Evolutionary conservation across 805 yeast species (phyloP), one percentile per base, ranked within the genome.

Genomic region (Kazachstania bromeliacearum): DNA sequence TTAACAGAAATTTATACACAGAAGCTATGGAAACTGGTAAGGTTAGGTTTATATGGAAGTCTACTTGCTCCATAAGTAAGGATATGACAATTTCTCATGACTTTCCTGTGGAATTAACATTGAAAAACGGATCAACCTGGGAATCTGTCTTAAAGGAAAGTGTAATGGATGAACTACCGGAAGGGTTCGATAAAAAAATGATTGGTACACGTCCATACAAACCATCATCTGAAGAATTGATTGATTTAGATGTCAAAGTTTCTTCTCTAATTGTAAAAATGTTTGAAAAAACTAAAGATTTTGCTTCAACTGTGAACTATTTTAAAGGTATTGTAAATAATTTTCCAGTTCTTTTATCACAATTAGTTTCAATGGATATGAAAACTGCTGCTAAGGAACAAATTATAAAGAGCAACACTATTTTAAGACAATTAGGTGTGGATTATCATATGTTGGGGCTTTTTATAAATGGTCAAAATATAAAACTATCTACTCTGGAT

Each of bases 21-120:
- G 75, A 77, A 39, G 79, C 94, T 0, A 36, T 34, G 1, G 49
- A 60, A 12, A 55, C 65, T 2, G 89, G 83, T 0, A 82, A 83
- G 49, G 52, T 87, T 19, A 68, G 82, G 33, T 81, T 84, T 53
- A 71, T 79, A 2, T 74, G 94, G 80, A 70, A 96, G 46, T 79
- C 85, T 47, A 65, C 74, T n/a, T 53, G 57, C 28, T 29, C 45
- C 6, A 17, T 40, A 3, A 16, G 19, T 2, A n/a, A 16, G 16
- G 18, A 7, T 7, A 29, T 5, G 20, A 7, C 19, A 7, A 10
- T 23, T 23, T 10, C 10, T 10, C 18, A 41, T 6, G 36, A 31
- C 0, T 59, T 66, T 8, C 43, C 72, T 9, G 35, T 53, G 2
- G 50, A 52, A 5, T 41, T 41, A 32, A 55, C 46, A 24, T 22